Evolutionary conservation across 345 rosid genomes (phyloP).

Genomic region (Lumnitzera littorea): DNA sequence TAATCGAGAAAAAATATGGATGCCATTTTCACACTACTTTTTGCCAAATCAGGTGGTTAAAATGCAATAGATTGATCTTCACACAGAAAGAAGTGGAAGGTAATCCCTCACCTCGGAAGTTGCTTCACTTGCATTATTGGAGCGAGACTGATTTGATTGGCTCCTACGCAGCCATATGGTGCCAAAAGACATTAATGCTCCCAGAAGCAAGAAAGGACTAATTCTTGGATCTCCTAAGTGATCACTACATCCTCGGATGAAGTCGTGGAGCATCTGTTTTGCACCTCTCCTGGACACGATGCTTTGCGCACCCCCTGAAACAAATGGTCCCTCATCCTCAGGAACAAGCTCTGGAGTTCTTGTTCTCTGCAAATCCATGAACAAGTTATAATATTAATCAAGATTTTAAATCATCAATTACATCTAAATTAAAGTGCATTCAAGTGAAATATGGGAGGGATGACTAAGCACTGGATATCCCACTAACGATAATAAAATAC

Average conservation of each 20-base stretch:
- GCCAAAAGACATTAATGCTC: constrained; percentile 64
- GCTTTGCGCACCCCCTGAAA: constrained; percentile 44
- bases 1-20: not conserved
- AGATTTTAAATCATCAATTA: no score
- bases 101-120: constrained; percentile 3
- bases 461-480: no score
- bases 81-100: no score
- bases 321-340: constrained; percentile 66
- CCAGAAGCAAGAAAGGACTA: constrained; percentile 76
- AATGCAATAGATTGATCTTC: not conserved
- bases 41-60: not conserved
- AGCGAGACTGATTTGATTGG: constrained; percentile 33
- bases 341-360: constrained; percentile 78
- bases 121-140: constrained; percentile 31
- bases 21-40: not conserved
- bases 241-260: constrained; percentile 29
- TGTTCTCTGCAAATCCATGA: constrained; percentile 42
- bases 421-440: no score
- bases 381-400: not conserved
- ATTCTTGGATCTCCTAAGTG: constrained; percentile 68
- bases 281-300: constrained; percentile 53
- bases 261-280: constrained; percentile 33
- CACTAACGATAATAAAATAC: no score
- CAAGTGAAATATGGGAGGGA: no score
- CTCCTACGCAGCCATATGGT: constrained; percentile 61